These are phyloP conservation scores for Penicillium robsamsonii DNA, from an alignment of 495 filamentous ascomycete genomes.

Conservation along the genomic window DNA sequence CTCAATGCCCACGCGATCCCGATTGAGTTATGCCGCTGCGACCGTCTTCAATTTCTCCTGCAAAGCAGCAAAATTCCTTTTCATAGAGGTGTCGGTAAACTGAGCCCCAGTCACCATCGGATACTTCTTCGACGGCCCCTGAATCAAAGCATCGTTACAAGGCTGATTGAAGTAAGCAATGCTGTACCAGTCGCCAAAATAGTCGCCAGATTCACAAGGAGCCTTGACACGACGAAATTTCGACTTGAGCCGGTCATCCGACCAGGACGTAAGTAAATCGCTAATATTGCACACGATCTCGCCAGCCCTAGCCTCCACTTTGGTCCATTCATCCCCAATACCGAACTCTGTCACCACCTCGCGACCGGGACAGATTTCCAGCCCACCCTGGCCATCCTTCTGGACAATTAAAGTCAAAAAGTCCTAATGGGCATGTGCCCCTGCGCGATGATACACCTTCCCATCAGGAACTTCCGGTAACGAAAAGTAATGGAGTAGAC, in stretches of 20 bases:
- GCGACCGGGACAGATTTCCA: slow-evolving; percentile 65
- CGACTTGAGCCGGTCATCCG: slow-evolving; percentile 66
- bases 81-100: slow-evolving; percentile 57
- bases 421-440: slow-evolving; percentile 64
- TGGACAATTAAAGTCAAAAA: slow-evolving; percentile 67
- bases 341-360: slow-evolving; percentile 60
- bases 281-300: slow-evolving; percentile 69
- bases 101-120: slow-evolving; percentile 55
- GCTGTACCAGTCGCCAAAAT: slow-evolving; percentile 58
- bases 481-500: slow-evolving; percentile 59
- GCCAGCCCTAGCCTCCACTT: slow-evolving; percentile 52
- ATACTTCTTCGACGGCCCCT: slow-evolving; percentile 61
- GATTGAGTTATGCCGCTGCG: slow-evolving; percentile 17
- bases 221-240: slow-evolving; percentile 63
- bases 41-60: slow-evolving; percentile 33
- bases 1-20: not conserved
- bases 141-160: slow-evolving; percentile 56
- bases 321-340: slow-evolving; percentile 60
- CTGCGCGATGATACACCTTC: slow-evolving; percentile 56
- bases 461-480: slow-evolving; percentile 42
- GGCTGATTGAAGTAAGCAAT: slow-evolving; percentile 69
- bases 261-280: slow-evolving; percentile 68
- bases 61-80: slow-evolving; percentile 53
- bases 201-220: slow-evolving; percentile 51
- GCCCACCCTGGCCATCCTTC: slow-evolving; percentile 56